Conservation (phyloP, 1,139 yeast species). For the Chernovozyma aurita region DNA sequence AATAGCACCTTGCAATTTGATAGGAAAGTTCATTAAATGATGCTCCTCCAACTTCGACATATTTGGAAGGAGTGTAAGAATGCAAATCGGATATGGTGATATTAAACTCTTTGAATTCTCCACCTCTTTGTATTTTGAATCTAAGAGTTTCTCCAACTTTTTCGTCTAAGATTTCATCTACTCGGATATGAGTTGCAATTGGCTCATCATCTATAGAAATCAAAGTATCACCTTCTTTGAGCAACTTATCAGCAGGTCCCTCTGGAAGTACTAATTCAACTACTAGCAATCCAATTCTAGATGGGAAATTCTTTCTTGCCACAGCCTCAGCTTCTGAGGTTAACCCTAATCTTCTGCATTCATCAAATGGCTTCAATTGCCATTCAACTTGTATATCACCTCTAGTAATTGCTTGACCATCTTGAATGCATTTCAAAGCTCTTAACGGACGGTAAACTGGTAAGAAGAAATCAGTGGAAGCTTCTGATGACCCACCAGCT, state of each 20-base stretch:
- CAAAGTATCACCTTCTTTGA: conserved; percentile 84
- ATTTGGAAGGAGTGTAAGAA: conserved; percentile 75
- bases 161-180: conserved; percentile 80
- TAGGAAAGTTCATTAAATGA: conserved; percentile 80
- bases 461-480: conserved; percentile 88
- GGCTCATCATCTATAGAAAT: conserved; percentile 65
- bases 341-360: conserved; percentile 82
- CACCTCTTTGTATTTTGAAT: conserved; percentile 70
- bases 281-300: conserved; percentile 74
- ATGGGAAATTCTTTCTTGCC: conserved; percentile 70
- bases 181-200: conserved; percentile 68
- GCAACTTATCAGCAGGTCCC: conserved; percentile 75
- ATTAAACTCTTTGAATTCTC: conserved; percentile 39
- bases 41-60: conserved; percentile 82
- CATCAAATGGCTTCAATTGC: conserved; percentile 83
- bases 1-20: conserved; percentile 81
- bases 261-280: conserved; percentile 81
- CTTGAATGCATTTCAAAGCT: conserved; percentile 72
- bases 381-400: conserved; percentile 91
- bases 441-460: conserved; percentile 82
- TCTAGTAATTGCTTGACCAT: conserved; percentile 53
- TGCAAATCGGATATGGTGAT: conserved; percentile 74
- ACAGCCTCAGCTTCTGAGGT: conserved; percentile 67
- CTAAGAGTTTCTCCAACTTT: conserved; percentile 58
- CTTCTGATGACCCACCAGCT: conserved; percentile 90